Evolutionary conservation across 1,284 basidiomycete genomes (phyloP), one percentile per base, ranked within the genome.

Genomic region (Leucoagaricus sp.): DNA sequence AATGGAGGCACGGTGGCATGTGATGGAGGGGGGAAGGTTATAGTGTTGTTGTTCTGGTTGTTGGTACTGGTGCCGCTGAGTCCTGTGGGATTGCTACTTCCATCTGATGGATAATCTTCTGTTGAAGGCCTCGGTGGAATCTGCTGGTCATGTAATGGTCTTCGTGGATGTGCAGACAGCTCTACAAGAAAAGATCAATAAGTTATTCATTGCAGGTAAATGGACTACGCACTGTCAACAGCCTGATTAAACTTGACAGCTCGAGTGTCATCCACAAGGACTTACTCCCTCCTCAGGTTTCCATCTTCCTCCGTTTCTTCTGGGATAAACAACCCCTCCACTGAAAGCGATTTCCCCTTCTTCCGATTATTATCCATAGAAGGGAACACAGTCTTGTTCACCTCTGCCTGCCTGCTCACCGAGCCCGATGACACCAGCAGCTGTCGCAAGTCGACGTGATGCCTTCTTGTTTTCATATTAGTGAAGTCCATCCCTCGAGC

Each of bases 271-370:
- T 83, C 88, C 3, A 93, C 87, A 1, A 93, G 77, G 1, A 92
- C 90, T 60, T 93, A 93, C 64, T 92, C 90, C 44, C 86, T 76
- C 25, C 89, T 75, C 19, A 91, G 74, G 41, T 85, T 72, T 0
- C 87, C 88, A 67, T 91, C 89, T 67, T 91, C 89, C 64, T 91
- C 89, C 0, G 85, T 87, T 69, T 91, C 89, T 5, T 88, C 89
- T n/a, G 88, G 88, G 52, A 91, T 90, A 53, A 83, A 70, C 0
- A 88, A 89, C 0, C 78, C 83, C 58, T 91, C 88, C 0, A 80
- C 80, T 2, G 83, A 82, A 3, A 84, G 66, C 1, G 77, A 74
- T 42, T 69, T 70, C 19, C 61, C 15, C 42, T 60, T 55, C 53
- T 65, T 57, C 31, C 63, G 61, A 42, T 40, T 40, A 41, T 42